These are phyloP conservation scores for Trichoderma oligosporum DNA, from an alignment of 2,329 filamentous ascomycete genomes.

Conservation along the genomic window DNA sequence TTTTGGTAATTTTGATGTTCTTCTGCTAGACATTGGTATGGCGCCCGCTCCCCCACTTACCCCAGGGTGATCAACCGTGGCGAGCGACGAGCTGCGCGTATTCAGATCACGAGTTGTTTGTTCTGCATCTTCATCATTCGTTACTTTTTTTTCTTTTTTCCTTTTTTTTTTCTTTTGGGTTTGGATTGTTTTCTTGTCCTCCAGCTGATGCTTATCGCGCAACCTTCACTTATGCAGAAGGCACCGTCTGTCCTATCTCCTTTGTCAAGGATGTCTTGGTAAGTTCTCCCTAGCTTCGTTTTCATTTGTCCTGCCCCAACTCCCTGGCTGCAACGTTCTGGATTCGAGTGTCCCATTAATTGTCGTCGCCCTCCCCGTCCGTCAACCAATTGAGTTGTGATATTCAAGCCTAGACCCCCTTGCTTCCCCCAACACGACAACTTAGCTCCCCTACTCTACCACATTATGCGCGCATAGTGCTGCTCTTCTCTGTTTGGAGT, in stretches of 20 bases:
- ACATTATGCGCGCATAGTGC: slow-evolving; percentile 13
- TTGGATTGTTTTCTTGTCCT: background rate
- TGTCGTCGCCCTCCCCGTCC: slow-evolving; percentile 18
- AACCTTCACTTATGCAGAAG: slow-evolving; percentile 51
- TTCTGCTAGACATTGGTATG: slow-evolving; percentile 39
- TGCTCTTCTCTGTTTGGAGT: background rate
- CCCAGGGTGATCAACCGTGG: slow-evolving; percentile 12
- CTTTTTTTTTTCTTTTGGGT: background rate
- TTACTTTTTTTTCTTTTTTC: background rate
- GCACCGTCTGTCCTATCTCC: slow-evolving; percentile 77
- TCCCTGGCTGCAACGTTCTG: slow-evolving; percentile 17
- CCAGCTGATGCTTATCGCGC: slow-evolving; percentile 19
- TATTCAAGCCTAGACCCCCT: slow-evolving; percentile 16
- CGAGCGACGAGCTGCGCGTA: slow-evolving; percentile 7
- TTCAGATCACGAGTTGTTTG: slow-evolving; percentile 1
- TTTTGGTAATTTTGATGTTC: slow-evolving; percentile 31
- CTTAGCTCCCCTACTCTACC: slow-evolving; percentile 12
- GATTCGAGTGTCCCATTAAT: slow-evolving; percentile 19
- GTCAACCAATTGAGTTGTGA: slow-evolving; percentile 18
- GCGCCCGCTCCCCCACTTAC: slow-evolving; percentile 10
- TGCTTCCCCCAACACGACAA: slow-evolving; percentile 15
- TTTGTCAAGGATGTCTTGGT: slow-evolving; percentile 82
- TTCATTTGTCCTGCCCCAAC: slow-evolving; percentile 22
- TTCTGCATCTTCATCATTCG: background rate
- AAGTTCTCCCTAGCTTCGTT: slow-evolving; percentile 40